Evolutionary conservation across 2,329 filamentous ascomycete genomes (phyloP).

Genomic region (Phoma sp.): DNA sequence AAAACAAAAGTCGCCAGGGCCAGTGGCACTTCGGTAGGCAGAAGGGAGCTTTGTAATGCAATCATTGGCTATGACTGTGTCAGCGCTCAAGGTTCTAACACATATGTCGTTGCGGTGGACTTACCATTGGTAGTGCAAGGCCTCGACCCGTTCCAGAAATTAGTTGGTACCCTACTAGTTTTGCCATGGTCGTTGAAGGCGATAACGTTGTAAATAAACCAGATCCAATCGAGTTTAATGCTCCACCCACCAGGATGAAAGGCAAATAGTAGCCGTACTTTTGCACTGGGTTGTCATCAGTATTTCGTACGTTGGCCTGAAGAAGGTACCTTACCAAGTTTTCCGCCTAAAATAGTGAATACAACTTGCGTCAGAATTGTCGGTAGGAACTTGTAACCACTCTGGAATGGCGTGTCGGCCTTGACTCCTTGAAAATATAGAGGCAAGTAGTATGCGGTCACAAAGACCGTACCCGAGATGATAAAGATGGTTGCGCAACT

Average conservation of each 20-base stretch:
- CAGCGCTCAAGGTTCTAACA: background rate
- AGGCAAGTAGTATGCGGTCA: conserved; percentile 71
- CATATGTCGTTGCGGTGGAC: conserved; percentile 64
- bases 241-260: conserved; percentile 44
- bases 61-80: conserved; percentile 5
- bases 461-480: conserved; percentile 65
- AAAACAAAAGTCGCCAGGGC: conserved; percentile 8
- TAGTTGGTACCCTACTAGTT: conserved; percentile 36
- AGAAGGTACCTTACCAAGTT: conserved; percentile 12
- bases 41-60: background rate
- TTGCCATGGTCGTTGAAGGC: conserved; percentile 27
- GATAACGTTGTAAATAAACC: conserved; percentile 50
- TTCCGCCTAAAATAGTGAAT: conserved; percentile 55
- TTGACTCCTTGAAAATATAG: conserved; percentile 74
- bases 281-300: conserved; percentile 40
- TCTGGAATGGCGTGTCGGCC: conserved; percentile 52
- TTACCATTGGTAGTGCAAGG: conserved; percentile 62
- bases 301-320: conserved; percentile 8
- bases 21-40: background rate
- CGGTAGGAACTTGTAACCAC: conserved; percentile 27
- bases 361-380: conserved; percentile 25
- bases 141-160: conserved; percentile 45
- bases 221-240: conserved; percentile 48
- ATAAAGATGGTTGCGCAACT: conserved; percentile 61
- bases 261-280: conserved; percentile 53